These are phyloP conservation scores for Yamadazyma dendronema DNA, from an alignment of 1,139 yeast species.

Conservation along the genomic window DNA sequence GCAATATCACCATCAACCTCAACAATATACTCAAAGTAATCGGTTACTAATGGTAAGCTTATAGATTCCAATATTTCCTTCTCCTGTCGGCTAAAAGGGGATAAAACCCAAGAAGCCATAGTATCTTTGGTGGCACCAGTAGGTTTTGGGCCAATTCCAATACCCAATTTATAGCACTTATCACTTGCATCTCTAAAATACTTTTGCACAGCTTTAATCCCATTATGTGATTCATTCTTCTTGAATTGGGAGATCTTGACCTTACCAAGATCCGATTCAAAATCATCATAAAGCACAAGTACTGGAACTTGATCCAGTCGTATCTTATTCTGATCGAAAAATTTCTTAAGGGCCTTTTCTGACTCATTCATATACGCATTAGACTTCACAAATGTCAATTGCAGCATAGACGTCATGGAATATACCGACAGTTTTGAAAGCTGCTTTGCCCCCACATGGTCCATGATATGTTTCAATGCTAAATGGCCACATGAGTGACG, in stretches of 20 bases:
- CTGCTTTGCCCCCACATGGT: constrained; percentile 26
- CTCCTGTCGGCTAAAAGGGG: constrained; percentile 24
- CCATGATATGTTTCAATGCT: constrained; percentile 28
- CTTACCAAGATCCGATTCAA: constrained; percentile 31
- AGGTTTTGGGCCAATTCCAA: constrained; percentile 50
- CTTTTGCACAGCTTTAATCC: constrained; percentile 28
- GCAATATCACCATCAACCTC: constrained; percentile 18
- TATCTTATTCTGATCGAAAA: constrained; percentile 20
- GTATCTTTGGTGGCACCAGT: constrained; percentile 29
- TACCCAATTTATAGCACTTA: constrained; percentile 30
- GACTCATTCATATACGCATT: constrained; percentile 45
- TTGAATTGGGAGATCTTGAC: constrained; percentile 29
- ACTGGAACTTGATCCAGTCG: constrained; percentile 17
- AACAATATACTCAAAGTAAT: constrained; percentile 20
- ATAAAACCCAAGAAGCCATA: constrained; percentile 43
- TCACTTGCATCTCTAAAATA: constrained; percentile 8
- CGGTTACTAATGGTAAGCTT: constrained; percentile 18
- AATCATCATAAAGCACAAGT: constrained; percentile 40
- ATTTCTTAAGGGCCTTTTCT: constrained; percentile 27
- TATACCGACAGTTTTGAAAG: constrained; percentile 21
- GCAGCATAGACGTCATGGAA: constrained; percentile 21
- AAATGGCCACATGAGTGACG: constrained; percentile 44
- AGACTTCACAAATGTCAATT: constrained; percentile 33
- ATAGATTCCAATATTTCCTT: constrained; percentile 16
- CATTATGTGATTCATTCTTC: constrained; percentile 43